These are phyloP conservation scores for Coemansia javaensis DNA, from an alignment of 192 early-diverging fungal species.

Conservation along the genomic window DNA sequence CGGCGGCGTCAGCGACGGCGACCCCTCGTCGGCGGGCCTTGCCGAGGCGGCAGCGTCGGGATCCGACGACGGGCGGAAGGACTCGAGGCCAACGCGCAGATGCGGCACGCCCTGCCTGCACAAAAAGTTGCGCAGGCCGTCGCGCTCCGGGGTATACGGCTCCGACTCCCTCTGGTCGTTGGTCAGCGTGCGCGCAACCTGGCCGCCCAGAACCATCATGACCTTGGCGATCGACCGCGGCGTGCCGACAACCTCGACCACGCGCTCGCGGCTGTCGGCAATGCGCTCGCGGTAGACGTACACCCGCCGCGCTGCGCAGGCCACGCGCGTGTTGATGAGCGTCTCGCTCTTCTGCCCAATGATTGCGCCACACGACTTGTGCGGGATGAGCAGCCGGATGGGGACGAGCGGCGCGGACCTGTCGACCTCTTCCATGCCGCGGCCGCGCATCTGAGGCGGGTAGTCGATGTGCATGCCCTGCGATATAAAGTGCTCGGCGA, in stretches of 20 bases:
- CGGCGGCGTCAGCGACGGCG: too few species aligned
- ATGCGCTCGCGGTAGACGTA: conserved; percentile 54
- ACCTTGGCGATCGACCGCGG: conserved; percentile 29
- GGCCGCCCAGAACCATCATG: conserved; percentile 36
- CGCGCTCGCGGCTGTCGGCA: conserved; percentile 46
- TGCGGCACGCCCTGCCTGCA: conserved; percentile 46
- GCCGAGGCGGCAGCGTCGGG: background rate
- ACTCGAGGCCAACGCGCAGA: conserved; percentile 30
- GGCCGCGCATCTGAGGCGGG: conserved; percentile 37
- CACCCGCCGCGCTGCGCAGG: conserved; percentile 40
- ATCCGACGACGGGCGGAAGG: conserved; percentile 24
- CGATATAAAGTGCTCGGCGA: conserved; percentile 51
- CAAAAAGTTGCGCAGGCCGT: conserved; percentile 46
- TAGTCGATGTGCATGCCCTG: conserved; percentile 50
- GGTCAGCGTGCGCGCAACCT: conserved; percentile 38
- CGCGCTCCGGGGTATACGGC: conserved; percentile 42
- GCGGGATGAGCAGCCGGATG: conserved; percentile 45
- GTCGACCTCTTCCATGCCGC: conserved; percentile 43
- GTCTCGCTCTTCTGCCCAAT: conserved; percentile 52
- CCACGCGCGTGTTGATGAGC: conserved; percentile 46
- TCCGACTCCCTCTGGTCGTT: conserved; percentile 43
- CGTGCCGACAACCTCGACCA: conserved; percentile 49
- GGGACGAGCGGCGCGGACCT: conserved; percentile 41
- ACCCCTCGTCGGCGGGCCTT: too few species aligned
- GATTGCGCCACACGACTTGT: conserved; percentile 51